Evolutionary conservation across 2,329 filamentous ascomycete genomes (phyloP), one percentile per base, ranked within the genome.

Genomic region (Colletotrichum zoysiae): DNA sequence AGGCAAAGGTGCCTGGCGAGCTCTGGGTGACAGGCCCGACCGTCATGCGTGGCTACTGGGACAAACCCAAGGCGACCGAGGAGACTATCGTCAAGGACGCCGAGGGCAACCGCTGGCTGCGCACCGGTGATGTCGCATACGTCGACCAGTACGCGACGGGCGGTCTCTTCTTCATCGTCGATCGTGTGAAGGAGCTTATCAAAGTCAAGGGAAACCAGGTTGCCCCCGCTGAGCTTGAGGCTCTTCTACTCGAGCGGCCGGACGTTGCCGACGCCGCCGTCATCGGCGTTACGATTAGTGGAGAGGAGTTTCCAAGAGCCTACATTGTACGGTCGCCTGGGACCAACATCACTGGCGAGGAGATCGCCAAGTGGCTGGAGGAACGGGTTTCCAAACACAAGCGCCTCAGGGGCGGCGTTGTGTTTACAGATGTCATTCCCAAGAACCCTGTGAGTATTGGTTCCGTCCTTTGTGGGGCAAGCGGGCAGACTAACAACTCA

Each of bases 21-120:
- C 83, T 96, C 26, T 94, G 91, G 89, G 84, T 95, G 7, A 86
- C 88, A 1, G 92, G 88, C 0, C 93, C 92, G 2, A 93, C 89
- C 44, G 82, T 95, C 56, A 91, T 94, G 87, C 89, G 88, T 71
- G 91, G 92, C 7, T 97, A 97, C 80, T 95, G 93, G 91, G 84
- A 86, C 55, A 93, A 92, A 72, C 86, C 89, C 0, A 84, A 89
- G 55, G 93, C 92, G 2, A 95, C 93, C 0, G 81, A 80, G 16
- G 87, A 90, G 56, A 90, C 91, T 0, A 76, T 86, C 2, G 79
- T 82, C 42, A 76, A 80, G 7, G 86, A 88, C 72, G 71, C 78
- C 1, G 82, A 85, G 70, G 86, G 86, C 57, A 85, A 82, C 40
- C 81, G 90, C 23, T 95, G 93, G 93, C 80, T 95, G 73, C 90